phyloP scores from a whole-genome alignment of 768 basidiomycete genomes.

The Suillus decipiens region DNA sequence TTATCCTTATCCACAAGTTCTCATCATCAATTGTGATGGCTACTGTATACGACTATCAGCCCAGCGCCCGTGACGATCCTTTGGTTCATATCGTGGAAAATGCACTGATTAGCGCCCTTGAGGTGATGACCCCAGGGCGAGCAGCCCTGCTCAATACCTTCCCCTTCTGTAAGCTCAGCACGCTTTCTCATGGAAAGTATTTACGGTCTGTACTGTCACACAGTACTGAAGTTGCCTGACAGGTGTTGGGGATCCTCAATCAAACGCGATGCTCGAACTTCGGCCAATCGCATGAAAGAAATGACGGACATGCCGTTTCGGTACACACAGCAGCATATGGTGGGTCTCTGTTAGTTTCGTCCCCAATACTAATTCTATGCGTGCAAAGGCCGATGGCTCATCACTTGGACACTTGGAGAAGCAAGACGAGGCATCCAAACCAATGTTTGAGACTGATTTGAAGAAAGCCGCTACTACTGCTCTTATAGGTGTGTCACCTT shows the following conservation, averaged over 20 bases:
- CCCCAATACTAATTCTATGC: not conserved
- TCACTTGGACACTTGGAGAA: slow-evolving; percentile 10
- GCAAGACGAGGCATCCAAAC: slow-evolving; percentile 8
- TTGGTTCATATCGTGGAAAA: not conserved
- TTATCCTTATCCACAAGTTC: slow-evolving; percentile 19
- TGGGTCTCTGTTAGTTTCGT: not conserved
- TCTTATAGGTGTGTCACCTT: slow-evolving; percentile 16
- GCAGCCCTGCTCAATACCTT: slow-evolving; percentile 4
- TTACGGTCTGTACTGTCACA: no score
- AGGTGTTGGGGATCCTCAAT: slow-evolving; percentile 17
- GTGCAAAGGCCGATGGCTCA: not conserved
- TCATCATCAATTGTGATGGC: slow-evolving; percentile 5
- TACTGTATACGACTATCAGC: slow-evolving; percentile 2
- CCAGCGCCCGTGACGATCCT: slow-evolving; percentile 8
- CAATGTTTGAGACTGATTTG: slow-evolving; percentile 10
- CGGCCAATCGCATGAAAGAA: not conserved
- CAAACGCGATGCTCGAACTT: slow-evolving; percentile 9
- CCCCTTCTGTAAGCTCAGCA: slow-evolving; percentile 16
- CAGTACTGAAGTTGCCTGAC: slow-evolving; percentile 16
- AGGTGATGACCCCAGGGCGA: slow-evolving; percentile 1
- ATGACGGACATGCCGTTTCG: slow-evolving; percentile 8
- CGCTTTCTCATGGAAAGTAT: not conserved
- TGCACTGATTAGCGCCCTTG: not conserved
- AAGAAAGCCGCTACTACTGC: slow-evolving; percentile 16
- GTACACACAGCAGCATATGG: slow-evolving; percentile 13